A percentile compares a stretch with the other conserved stretches of the same genome.
Conservation (phyloP, 1,139 yeast genomes). For the Diutina ranongensis region DNA sequence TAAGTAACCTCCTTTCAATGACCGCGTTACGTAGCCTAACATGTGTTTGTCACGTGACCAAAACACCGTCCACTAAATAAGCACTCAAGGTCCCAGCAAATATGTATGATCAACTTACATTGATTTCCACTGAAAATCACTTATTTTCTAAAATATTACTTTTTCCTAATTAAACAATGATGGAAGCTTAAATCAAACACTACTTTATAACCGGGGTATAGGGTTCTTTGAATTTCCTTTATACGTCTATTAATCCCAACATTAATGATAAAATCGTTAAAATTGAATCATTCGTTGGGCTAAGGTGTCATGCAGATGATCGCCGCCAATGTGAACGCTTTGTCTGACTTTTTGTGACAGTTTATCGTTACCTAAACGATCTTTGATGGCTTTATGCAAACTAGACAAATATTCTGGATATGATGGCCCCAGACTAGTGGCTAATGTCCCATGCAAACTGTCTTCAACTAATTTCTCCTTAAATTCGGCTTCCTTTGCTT, state of each 20-base stretch:
- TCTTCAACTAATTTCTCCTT: conserved; percentile 66
- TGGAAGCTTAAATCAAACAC: too few species aligned
- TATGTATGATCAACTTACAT: not conserved
- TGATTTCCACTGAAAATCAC: not conserved
- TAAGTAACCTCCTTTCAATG: too few species aligned
- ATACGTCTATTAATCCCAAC: too few species aligned
- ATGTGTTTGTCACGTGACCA: not conserved
- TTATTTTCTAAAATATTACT: too few species aligned
- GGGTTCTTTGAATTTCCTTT: too few species aligned
- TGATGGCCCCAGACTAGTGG: conserved; percentile 30
- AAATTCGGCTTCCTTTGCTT: conserved; percentile 40
- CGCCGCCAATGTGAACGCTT: conserved; percentile 14
- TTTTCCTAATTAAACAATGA: too few species aligned
- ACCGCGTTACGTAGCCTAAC: not conserved
- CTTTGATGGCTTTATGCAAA: conserved; percentile 49
- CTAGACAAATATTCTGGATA: conserved; percentile 50
- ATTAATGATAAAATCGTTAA: too few species aligned
- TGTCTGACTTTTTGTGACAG: conserved; percentile 23
- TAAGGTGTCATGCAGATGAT: conserved; percentile 17
- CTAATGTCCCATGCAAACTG: conserved; percentile 20
- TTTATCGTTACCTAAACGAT: conserved; percentile 38
- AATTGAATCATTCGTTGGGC: conserved; percentile 32
- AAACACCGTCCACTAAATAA: too few species aligned
- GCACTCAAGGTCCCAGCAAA: too few species aligned
- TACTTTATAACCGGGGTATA: too few species aligned